Conservation (phyloP, 306 rosid genomes). For the Castanopsis chinensis region DNA sequence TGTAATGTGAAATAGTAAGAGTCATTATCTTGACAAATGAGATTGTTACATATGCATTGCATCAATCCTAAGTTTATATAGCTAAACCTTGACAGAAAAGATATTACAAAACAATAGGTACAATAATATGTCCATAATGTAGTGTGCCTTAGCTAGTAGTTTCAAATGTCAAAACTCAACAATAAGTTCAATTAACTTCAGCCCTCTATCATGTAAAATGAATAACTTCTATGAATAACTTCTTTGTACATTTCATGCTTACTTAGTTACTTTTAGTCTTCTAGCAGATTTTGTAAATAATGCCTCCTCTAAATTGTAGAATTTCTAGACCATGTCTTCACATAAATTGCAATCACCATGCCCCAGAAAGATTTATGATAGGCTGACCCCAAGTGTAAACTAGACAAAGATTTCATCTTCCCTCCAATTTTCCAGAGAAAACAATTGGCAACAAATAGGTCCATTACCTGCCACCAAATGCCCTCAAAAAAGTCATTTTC, state of each 20-base stretch:
- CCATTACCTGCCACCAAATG: constrained; percentile 31
- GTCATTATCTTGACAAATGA: too few species aligned
- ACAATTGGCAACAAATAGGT: constrained; percentile 1
- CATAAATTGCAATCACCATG: background rate
- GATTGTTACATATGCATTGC: background rate
- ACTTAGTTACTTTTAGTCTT: background rate
- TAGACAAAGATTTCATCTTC: background rate
- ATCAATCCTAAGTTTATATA: background rate
- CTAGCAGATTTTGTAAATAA: too few species aligned
- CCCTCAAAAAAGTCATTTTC: constrained; percentile 39
- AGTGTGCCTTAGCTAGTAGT: background rate
- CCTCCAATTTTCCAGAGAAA: background rate
- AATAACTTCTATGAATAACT: background rate
- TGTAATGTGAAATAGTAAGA: too few species aligned
- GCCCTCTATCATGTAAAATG: background rate
- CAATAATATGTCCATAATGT: background rate
- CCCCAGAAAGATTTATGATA: background rate
- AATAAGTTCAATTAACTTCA: background rate
- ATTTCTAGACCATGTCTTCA: background rate
- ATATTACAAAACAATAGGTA: background rate
- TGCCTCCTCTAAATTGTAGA: too few species aligned
- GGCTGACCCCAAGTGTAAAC: background rate
- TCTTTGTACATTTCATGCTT: background rate
- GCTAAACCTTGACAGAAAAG: background rate
- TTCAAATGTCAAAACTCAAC: background rate